Evolutionary conservation across 2,329 filamentous ascomycete genomes (phyloP), one percentile per base, ranked within the genome.

Genomic region (Fusarium luffae): DNA sequence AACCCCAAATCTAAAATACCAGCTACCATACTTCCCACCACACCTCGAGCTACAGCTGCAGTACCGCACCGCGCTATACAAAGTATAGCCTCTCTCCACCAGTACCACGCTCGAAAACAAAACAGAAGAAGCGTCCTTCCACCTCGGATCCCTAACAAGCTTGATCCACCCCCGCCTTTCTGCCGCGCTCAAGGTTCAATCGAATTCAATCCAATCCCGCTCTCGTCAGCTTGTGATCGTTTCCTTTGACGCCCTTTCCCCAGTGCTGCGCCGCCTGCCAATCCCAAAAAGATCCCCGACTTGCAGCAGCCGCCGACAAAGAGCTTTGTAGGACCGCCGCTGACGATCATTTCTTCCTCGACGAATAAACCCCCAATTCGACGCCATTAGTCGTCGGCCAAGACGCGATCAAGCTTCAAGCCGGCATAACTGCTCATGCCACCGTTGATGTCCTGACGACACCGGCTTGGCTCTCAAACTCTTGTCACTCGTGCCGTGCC

Each of bases 351-450:
- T 54, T 40, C 52, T 68, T 10, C 40, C n/a, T n/a, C 48, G 51
- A 51, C 63, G 51, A 68, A 28, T 43, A 68, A 46, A 42, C 44
- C 52, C 43, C 49, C 54, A 47, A 58, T 55, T 16, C 44, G 42
- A 63, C 49, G 52, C 54, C 46, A 57, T 60, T 52, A 54, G 37
- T 63, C 47, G 32, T 55, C 50, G 58, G 55, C 63, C 37, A 59
- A 55, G 56, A 47, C 54, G 41, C 47, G 63, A 68, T 66, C 67
- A 68, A 56, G 48, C 65, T 59, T 57, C 46, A 54, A 52, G 50
- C 52, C 68, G 46, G 66, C 73, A 74, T 61, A 75, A 74, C 68
- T 50, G 69, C 71, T 73, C 63, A 75, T 75, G 73, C 64, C 69
- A 74, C 62, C 65, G 56, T 72, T 63, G 51, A 68, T 62, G 50